phyloP scores from a whole-genome alignment of 2,329 filamentous ascomycete genomes.

The Hirsutella thompsonii region DNA sequence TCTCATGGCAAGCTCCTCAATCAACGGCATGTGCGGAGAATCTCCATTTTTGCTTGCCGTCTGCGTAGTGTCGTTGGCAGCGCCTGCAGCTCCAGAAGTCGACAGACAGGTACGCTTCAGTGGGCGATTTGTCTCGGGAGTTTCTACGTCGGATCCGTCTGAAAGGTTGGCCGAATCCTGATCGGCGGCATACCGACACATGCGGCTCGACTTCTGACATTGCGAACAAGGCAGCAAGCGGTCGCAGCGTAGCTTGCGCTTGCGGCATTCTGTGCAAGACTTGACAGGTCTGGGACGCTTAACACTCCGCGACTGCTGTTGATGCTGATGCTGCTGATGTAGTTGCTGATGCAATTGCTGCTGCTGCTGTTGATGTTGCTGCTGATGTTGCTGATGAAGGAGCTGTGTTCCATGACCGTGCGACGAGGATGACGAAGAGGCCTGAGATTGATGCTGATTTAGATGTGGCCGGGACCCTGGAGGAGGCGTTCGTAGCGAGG shows the following conservation, averaged over 20 bases:
- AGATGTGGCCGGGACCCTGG: background rate
- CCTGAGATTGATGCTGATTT: constrained; percentile 5
- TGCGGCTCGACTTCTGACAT: constrained; percentile 42
- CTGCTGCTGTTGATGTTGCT: constrained; percentile 10
- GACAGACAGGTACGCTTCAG: constrained; percentile 24
- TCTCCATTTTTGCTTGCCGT: constrained; percentile 20
- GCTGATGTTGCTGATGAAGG: constrained; percentile 11
- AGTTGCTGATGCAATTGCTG: constrained; percentile 8
- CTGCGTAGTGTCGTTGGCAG: constrained; percentile 11
- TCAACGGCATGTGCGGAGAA: constrained; percentile 15
- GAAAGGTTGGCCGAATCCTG: constrained; percentile 33
- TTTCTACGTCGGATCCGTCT: constrained; percentile 33
- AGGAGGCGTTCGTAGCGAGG: background rate
- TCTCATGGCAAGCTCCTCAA: constrained; percentile 35
- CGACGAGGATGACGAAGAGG: constrained; percentile 5
- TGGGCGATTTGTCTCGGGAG: constrained; percentile 18
- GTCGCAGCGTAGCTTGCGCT: constrained; percentile 44
- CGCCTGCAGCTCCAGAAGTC: constrained; percentile 9
- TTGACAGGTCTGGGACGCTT: constrained; percentile 42
- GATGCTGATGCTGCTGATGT: constrained; percentile 8
- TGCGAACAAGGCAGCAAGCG: constrained; percentile 42
- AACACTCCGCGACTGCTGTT: constrained; percentile 29
- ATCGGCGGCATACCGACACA: constrained; percentile 38
- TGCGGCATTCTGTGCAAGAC: constrained; percentile 43
- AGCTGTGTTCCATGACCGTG: background rate